Evolutionary conservation across 1,284 basidiomycete genomes (phyloP).

Genomic region (Ustilago hordei): DNA sequence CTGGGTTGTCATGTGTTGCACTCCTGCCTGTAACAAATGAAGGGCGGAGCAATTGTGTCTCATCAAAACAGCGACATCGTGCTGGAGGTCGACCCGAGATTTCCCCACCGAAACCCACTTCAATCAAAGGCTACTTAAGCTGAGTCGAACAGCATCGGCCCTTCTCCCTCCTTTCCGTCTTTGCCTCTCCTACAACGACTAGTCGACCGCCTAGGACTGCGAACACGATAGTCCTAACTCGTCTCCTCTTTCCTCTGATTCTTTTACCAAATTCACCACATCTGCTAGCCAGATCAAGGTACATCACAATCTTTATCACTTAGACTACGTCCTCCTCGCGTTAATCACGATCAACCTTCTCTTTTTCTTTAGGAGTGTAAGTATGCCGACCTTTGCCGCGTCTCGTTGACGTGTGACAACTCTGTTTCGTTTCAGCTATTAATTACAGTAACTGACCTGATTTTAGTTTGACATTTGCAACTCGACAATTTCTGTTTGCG

Average conservation of each 20-base stretch:
- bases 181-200: neutral
- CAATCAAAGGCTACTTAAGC: neutral
- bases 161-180: neutral
- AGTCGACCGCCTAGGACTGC: constrained; percentile 5
- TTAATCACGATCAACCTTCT: neutral
- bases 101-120: constrained; percentile 5
- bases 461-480: too few relatives aligned
- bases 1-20: neutral
- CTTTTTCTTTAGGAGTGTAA: neutral
- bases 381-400: neutral
- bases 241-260: neutral
- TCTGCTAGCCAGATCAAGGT: constrained; percentile 31
- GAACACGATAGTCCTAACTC: neutral
- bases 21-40: constrained; percentile 4
- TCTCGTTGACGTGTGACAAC: neutral
- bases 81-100: neutral
- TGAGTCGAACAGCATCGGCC: neutral
- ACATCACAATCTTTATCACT: constrained; percentile 22
- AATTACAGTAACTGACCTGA: too few relatives aligned
- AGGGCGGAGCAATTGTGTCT: neutral
- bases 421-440: neutral
- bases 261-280: neutral
- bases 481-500: neutral
- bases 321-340: neutral
- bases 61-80: neutral